Evolutionary conservation across 1,284 basidiomycete species (phyloP).

Genomic region (Fomitopsis betulina): DNA sequence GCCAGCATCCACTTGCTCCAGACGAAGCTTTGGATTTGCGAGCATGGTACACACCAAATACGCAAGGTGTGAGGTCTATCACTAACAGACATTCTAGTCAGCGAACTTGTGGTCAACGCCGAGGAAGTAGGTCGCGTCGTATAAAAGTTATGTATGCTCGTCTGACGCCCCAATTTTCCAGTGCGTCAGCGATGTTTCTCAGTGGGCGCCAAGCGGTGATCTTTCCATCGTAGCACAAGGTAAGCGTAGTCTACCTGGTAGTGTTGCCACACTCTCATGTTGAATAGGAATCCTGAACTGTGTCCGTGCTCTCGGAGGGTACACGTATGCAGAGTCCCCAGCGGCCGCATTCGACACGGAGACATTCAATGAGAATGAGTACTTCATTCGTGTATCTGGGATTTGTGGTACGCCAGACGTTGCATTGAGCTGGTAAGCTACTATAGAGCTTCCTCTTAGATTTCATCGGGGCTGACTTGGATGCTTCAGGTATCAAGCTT

Average conservation of each 20-base stretch:
- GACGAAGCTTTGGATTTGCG: slow-evolving; percentile 55
- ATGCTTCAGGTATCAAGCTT: slow-evolving; percentile 53
- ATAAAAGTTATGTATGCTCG: neutral
- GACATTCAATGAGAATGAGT: slow-evolving; percentile 53
- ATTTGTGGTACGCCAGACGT: slow-evolving; percentile 45
- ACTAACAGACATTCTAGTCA: slow-evolving; percentile 38
- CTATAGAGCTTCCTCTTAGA: neutral
- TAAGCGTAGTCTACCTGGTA: slow-evolving; percentile 20
- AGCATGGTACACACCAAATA: slow-evolving; percentile 44
- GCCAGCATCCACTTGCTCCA: slow-evolving; percentile 49
- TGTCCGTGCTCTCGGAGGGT: slow-evolving; percentile 58
- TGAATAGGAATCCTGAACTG: slow-evolving; percentile 49
- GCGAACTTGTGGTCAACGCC: slow-evolving; percentile 50
- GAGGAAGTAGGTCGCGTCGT: slow-evolving; percentile 48
- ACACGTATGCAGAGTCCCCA: slow-evolving; percentile 42
- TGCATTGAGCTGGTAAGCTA: slow-evolving; percentile 52
- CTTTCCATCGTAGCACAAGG: slow-evolving; percentile 50
- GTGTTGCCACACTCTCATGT: neutral
- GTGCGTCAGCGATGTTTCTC: slow-evolving; percentile 50
- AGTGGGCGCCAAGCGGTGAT: slow-evolving; percentile 54
- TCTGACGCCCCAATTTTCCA: slow-evolving; percentile 18
- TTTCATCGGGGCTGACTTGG: neutral
- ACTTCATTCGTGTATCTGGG: slow-evolving; percentile 36
- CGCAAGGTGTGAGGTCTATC: neutral
- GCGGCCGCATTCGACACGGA: slow-evolving; percentile 57